Evolutionary conservation across 164 flowering plant genomes (phyloP), one percentile per base, ranked within the genome.

Genomic region (Vitis rupestris): DNA sequence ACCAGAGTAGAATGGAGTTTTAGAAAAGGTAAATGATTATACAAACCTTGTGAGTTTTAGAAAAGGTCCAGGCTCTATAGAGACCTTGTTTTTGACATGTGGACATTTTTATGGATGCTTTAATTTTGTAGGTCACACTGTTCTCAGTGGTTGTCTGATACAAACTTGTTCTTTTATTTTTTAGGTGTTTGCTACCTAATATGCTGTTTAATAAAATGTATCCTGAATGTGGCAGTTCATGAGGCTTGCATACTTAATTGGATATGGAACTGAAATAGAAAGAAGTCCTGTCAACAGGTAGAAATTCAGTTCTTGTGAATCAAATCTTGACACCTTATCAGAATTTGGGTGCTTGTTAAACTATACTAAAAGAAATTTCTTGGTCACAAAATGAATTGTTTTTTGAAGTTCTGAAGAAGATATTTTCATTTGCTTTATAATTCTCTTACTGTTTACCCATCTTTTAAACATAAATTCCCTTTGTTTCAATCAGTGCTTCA

Each of bases 221-320:
- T 64, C 70, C 19, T 77, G 55, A 31, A 69, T 75, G 49, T 85
- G 74, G 84, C 96, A 95, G 99, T 93, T 93, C 70, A 83, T 93
- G 98, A 84, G 99, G 86, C 92, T 95, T 57, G 98, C 96, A 23
- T 91, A 86, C 79, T 81, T 95, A 69, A 83, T 93, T 80, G 99
- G 99, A 75, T 89, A 93, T 84, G 98, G 94, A 68, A 56, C 82
- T 31, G 84, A 87, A 16, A 89, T 92, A 17, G 97, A 88, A 78
- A 83, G 92, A 84, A 94, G 94, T 77, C 98, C 99, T 72, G 87
- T 78, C 60, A 94, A 92, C 94, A 95, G 99, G 99, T 93, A 79
- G 11, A 8, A 1, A 9, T 30, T 64, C 50, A 59, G 53, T 23
- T 66, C 62, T 54, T 31, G 61, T 61, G 14, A 47, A 63, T 14